Evolutionary conservation across 106 monocot genomes (phyloP).

Genomic region (Vanilla planifolia): DNA sequence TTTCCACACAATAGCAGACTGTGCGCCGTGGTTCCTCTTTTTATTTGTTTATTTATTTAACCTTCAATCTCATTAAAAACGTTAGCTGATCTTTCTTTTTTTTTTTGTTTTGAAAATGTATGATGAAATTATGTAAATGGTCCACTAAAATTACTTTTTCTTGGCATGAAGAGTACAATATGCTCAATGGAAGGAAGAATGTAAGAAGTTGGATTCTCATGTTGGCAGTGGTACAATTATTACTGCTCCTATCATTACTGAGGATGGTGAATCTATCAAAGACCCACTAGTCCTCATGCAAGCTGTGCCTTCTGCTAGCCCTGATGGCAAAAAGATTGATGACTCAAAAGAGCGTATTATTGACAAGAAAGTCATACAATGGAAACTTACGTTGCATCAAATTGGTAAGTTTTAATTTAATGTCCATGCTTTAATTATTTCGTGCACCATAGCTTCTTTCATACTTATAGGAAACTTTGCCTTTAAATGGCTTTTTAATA

Average conservation of each 20-base stretch:
- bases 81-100: too few species aligned
- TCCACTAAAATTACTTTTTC: background rate
- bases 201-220: slow-evolving; percentile 71
- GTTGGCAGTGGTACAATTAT: slow-evolving; percentile 89
- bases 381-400: slow-evolving; percentile 98
- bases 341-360: background rate
- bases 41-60: too few species aligned
- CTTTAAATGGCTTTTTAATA: too few species aligned
- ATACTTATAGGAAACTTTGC: too few species aligned
- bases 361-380: slow-evolving; percentile 77
- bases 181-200: slow-evolving; percentile 74
- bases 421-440: too few species aligned
- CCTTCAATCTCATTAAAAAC: too few species aligned
- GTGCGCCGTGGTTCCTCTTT: too few species aligned
- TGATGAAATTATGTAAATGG: background rate
- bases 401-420: slow-evolving; percentile 49
- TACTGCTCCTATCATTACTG: slow-evolving; percentile 85
- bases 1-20: too few species aligned
- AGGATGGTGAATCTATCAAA: slow-evolving; percentile 69
- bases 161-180: slow-evolving; percentile 64
- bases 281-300: slow-evolving; percentile 75
- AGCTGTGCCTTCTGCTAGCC: slow-evolving; percentile 22
- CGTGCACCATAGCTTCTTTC: too few species aligned
- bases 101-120: too few species aligned
- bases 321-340: slow-evolving; percentile 5